Percentiles rank a stretch among this genome's conserved stretches.
Evolutionary conservation across 371 early-diverging fungal species (phyloP).

Genomic region (Catenaria anguillulae): DNA sequence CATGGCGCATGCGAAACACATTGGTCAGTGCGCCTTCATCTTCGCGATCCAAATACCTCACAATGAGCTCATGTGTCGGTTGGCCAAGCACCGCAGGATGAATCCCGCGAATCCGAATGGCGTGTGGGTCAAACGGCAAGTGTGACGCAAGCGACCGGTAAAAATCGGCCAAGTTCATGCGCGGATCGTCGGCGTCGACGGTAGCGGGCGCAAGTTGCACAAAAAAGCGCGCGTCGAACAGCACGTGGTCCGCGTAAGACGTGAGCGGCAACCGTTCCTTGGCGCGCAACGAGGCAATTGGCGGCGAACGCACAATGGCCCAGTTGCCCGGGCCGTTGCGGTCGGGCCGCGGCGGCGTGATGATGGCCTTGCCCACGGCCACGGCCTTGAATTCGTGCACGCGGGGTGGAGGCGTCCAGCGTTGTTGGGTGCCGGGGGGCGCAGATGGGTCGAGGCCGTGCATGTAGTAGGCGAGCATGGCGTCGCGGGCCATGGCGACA

Average conservation of each 20-base stretch:
- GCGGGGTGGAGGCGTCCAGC: neutral
- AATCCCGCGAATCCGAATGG: neutral
- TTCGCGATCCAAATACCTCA: neutral
- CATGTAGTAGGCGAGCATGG: neutral
- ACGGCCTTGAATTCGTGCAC: neutral
- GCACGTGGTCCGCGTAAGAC: neutral
- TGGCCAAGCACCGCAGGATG: neutral
- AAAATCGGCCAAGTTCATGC: neutral
- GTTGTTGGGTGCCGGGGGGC: neutral
- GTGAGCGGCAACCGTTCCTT: neutral
- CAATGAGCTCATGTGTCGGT: neutral
- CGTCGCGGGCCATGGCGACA: neutral
- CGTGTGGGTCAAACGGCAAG: neutral
- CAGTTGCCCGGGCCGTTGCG: conserved; percentile 1
- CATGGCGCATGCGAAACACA: neutral
- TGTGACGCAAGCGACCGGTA: neutral
- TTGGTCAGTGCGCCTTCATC: neutral
- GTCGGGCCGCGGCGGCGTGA: neutral
- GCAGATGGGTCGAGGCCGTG: neutral
- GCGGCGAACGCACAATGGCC: neutral
- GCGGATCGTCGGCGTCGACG: neutral
- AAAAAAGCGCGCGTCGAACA: conserved; percentile 4
- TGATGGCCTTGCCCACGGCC: neutral
- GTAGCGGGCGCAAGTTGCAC: neutral
- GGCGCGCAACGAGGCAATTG: neutral